Base-by-base conservation (phyloP, 148 eudicot species). In the Fallopia convolvulus region DNA sequence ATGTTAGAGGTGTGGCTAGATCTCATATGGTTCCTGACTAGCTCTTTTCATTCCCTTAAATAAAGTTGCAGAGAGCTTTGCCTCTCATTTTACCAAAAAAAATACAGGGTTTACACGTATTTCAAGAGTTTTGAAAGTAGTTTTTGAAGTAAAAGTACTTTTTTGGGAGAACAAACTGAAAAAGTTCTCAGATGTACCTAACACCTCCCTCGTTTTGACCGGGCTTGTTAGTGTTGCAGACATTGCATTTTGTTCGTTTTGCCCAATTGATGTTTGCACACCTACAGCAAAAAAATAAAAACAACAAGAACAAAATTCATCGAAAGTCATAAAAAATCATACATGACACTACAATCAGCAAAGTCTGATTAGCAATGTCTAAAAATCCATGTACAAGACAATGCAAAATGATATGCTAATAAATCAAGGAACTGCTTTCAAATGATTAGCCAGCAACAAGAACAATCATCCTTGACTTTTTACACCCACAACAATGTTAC, bases 261-360 rank as follows among this genome's bases (percentile, higher is more conserved):
- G 99, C 99, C 99, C 99, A 95, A 71, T 95, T 95, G 85, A 95
- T 92, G 83, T 95, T 95, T 79, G 78, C 99, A 87, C 99, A 95
- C 99, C 99, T 95, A 85, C 80, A 88, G 30, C 75, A 77, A 47
- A 13, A 9, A 40, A 40, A 70, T 36, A 70, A 73, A 4, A 73
- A 4, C 75, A 73, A 48, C 74, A 71, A 5, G 8, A 73, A 23
- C 4, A 73, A n/a, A 17, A 71, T 42, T 10, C 55, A 46, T 20
- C 33, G 18, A 41, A 15, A 33, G 44, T 20, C 17, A 73, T 21
- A 46, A 4, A 71, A 71, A 4, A 21, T 46, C 14, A 73, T 42
- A 42, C 33, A 73, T 18, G 30, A 42, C 53, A 73, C 55, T 73
- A 48, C 36, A 72, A 72, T 42, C 30, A 72, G 20, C 75, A 44